Evolutionary conservation across 352 stramenopile genomes (phyloP).

Genomic region (Phytophthora megakarya): DNA sequence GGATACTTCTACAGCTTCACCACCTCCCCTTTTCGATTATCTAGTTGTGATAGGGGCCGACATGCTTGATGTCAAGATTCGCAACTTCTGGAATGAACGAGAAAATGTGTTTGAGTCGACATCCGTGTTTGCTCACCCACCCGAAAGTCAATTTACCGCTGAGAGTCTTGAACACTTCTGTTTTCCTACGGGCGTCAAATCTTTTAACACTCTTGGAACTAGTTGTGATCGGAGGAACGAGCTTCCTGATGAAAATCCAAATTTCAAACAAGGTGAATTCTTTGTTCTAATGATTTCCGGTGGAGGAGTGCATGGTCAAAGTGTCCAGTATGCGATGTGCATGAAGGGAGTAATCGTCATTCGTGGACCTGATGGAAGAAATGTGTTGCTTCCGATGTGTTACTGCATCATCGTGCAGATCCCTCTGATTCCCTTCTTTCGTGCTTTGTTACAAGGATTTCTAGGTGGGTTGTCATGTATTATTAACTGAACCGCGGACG

Average conservation of each 20-base stretch:
- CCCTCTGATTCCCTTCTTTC: constrained; percentile 54
- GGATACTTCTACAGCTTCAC: not conserved
- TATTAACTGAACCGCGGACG: not conserved
- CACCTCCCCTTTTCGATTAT: constrained; percentile 47
- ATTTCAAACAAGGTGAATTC: constrained; percentile 30
- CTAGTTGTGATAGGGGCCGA: constrained; percentile 53
- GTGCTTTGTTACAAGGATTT: constrained; percentile 36
- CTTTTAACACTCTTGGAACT: not conserved
- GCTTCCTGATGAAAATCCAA: not conserved
- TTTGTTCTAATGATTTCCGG: constrained; percentile 64
- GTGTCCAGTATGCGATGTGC: constrained; percentile 61
- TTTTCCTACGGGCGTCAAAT: constrained; percentile 53
- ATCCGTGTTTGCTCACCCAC: constrained; percentile 66
- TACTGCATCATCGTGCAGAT: constrained; percentile 56
- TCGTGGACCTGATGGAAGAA: constrained; percentile 8
- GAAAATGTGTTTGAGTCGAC: constrained; percentile 60
- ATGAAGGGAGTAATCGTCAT: constrained; percentile 47
- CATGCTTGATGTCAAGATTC: constrained; percentile 48
- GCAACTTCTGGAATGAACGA: constrained; percentile 47
- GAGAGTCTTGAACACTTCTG: constrained; percentile 81
- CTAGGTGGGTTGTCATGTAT: constrained; percentile 41
- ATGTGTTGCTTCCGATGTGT: constrained; percentile 44
- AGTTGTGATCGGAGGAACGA: not conserved
- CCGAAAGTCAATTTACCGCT: constrained; percentile 66
- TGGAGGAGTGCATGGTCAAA: constrained; percentile 50